These are phyloP conservation scores for Dendrobium catenatum DNA, from an alignment of 106 monocot genomes.

Conservation along the genomic window DNA sequence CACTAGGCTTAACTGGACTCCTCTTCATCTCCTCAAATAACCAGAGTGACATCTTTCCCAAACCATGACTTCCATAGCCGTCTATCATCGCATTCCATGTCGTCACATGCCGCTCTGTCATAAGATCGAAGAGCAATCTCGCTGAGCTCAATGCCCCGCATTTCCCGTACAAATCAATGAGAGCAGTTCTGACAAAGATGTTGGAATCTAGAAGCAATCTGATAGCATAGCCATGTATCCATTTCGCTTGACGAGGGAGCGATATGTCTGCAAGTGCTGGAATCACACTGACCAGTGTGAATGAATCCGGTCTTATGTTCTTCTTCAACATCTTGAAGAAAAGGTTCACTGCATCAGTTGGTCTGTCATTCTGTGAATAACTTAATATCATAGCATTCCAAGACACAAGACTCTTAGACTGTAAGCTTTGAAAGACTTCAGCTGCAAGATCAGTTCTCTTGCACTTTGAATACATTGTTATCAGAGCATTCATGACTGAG, in stretches of 20 bases:
- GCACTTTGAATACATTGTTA: slow-evolving; percentile 83
- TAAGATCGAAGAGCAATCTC: slow-evolving; percentile 39
- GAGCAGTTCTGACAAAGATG: slow-evolving; percentile 52
- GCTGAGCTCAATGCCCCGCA: slow-evolving; percentile 41
- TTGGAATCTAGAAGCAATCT: slow-evolving; percentile 35
- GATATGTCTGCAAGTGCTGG: slow-evolving; percentile 55
- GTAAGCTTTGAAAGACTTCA: slow-evolving; percentile 37
- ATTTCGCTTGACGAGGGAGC: slow-evolving; percentile 41
- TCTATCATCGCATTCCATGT: slow-evolving; percentile 92
- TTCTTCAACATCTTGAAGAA: slow-evolving; percentile 38
- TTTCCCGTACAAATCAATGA: slow-evolving; percentile 66
- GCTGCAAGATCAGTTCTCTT: slow-evolving; percentile 45
- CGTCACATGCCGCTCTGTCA: slow-evolving; percentile 25
- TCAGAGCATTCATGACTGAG: slow-evolving; percentile 56
- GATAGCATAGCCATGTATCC: slow-evolving; percentile 53
- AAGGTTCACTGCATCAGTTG: slow-evolving; percentile 33
- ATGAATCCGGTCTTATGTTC: slow-evolving; percentile 43
- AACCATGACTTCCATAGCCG: slow-evolving; percentile 66
- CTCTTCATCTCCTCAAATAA: slow-evolving; percentile 68
- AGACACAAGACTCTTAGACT: slow-evolving; percentile 40
- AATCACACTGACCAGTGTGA: slow-evolving; percentile 63
- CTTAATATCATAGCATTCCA: slow-evolving; percentile 92
- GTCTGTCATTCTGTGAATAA: slow-evolving; percentile 38
- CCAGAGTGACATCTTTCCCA: slow-evolving; percentile 28
- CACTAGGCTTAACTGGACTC: slow-evolving; percentile 38